phyloP scores from a whole-genome alignment of 768 basidiomycete species.

The Rhodosporidiobolus odoratus region DNA sequence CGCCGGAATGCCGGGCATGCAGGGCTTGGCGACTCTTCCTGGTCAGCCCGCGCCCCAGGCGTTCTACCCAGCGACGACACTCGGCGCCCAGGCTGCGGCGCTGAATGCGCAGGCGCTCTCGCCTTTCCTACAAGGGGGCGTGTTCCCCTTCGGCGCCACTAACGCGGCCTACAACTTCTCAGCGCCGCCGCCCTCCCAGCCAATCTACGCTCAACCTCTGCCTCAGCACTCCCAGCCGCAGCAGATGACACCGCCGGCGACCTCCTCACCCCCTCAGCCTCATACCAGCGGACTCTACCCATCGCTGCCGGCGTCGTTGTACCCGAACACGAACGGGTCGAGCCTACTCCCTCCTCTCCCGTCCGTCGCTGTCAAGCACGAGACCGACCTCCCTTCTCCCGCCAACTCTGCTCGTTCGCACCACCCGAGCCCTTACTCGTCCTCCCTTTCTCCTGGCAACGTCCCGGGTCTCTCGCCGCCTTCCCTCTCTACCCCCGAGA shows the following conservation, averaged over 20 bases:
- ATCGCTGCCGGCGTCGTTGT: background rate
- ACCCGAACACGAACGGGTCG: background rate
- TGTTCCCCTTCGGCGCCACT: background rate
- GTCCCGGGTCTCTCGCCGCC: constrained; percentile 35
- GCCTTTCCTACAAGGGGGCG: background rate
- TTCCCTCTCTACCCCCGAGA: constrained; percentile 25
- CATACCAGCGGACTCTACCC: background rate
- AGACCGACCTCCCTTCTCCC: constrained; percentile 12
- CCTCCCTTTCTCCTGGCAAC: constrained; percentile 26
- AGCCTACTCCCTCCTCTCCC: background rate
- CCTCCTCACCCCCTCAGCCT: background rate
- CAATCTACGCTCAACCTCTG: too few species aligned
- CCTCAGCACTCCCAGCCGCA: background rate
- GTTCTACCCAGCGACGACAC: background rate
- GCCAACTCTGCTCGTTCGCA: constrained; percentile 16
- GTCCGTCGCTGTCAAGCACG: constrained; percentile 9
- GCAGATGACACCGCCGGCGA: constrained; percentile 7
- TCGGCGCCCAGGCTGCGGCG: background rate
- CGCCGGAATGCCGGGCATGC: background rate
- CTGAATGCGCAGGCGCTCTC: constrained; percentile 1
- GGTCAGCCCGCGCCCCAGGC: background rate
- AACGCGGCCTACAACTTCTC: background rate
- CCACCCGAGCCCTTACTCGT: constrained; percentile 25
- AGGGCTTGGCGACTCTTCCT: background rate
- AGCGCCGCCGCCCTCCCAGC: background rate